phyloP scores from a whole-genome alignment of 2,329 filamentous ascomycete species.

The Chalaropsis ovoidea region DNA sequence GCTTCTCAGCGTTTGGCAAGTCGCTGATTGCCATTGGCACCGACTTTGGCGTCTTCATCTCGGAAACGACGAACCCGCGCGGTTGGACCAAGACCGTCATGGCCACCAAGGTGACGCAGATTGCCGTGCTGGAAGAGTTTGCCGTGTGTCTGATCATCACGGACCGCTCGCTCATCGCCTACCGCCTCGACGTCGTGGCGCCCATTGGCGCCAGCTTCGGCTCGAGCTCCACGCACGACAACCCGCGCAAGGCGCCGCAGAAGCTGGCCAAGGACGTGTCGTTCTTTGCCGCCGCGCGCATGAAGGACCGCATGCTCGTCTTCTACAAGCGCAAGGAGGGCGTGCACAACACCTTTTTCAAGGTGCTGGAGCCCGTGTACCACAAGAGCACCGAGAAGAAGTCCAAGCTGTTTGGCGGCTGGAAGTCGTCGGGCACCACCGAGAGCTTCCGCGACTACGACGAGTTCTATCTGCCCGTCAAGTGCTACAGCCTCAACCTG shows the following conservation, averaged over 20 bases:
- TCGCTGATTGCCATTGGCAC: conserved; percentile 89
- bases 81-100: conserved; percentile 81
- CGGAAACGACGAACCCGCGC: conserved; percentile 77
- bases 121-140: conserved; percentile 91
- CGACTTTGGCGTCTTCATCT: conserved; percentile 85
- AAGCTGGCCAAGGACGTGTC: conserved; percentile 87
- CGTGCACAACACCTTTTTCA: conserved; percentile 91
- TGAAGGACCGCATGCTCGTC: conserved; percentile 91
- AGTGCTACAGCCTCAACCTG: conserved; percentile 89
- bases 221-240: conserved; percentile 53
- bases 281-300: conserved; percentile 89
- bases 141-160: conserved; percentile 84
- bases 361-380: conserved; percentile 88
- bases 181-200: conserved; percentile 78
- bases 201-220: conserved; percentile 50
- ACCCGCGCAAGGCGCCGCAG: conserved; percentile 74
- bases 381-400: conserved; percentile 85
- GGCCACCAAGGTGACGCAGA: conserved; percentile 71
- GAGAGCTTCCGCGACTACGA: conserved; percentile 98
- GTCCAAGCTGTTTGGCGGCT: conserved; percentile 51
- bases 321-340: conserved; percentile 97
- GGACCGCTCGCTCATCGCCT: conserved; percentile 83
- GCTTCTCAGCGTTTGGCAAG: conserved; percentile 74
- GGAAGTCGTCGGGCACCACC: conserved; percentile 42
- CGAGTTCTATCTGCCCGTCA: conserved; percentile 94